A percentile compares a stretch with the other conserved stretches of the same genome.
These are phyloP conservation scores for Boletus mariae DNA, from an alignment of 1,284 basidiomycete species.

Conservation along the genomic window DNA sequence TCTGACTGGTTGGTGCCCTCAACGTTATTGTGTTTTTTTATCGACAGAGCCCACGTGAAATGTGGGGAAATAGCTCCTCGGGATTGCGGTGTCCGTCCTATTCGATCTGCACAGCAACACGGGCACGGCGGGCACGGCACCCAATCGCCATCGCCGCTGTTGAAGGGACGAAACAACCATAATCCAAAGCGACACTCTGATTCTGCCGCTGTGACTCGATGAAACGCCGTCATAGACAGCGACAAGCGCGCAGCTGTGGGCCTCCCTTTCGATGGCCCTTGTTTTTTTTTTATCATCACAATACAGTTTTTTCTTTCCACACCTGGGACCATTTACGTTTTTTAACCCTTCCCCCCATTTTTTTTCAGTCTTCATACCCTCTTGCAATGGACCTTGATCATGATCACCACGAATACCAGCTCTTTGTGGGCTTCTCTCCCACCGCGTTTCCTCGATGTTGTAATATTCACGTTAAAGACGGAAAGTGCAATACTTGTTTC, in stretches of 20 bases:
- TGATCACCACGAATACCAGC: constrained; percentile 12
- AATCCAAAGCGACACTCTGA: constrained; percentile 30
- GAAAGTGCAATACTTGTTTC: constrained; percentile 17
- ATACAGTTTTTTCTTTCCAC: background rate
- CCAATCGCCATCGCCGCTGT: constrained; percentile 25
- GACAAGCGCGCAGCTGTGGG: constrained; percentile 11
- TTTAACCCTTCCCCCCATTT: background rate
- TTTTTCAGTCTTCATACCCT: constrained; percentile 13
- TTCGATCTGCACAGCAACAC: constrained; percentile 35
- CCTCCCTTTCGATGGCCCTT: background rate
- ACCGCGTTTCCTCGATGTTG: constrained; percentile 14
- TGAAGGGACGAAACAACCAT: constrained; percentile 27
- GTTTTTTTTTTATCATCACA: constrained; percentile 1
- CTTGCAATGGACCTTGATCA: constrained; percentile 24
- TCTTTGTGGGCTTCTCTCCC: constrained; percentile 6
- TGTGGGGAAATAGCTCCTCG: constrained; percentile 78
- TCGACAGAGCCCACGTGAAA: constrained; percentile 69
- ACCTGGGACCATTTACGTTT: constrained; percentile 16
- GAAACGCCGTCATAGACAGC: constrained; percentile 16
- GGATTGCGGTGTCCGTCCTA: constrained; percentile 63
- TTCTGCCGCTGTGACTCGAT: constrained; percentile 25
- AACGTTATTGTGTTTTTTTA: constrained; percentile 11
- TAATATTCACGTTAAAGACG: constrained; percentile 13
- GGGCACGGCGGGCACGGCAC: constrained; percentile 20
- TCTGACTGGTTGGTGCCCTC: constrained; percentile 13